phyloP scores from a whole-genome alignment of 164 flowering plant species.

The Macadamia tetraphylla region DNA sequence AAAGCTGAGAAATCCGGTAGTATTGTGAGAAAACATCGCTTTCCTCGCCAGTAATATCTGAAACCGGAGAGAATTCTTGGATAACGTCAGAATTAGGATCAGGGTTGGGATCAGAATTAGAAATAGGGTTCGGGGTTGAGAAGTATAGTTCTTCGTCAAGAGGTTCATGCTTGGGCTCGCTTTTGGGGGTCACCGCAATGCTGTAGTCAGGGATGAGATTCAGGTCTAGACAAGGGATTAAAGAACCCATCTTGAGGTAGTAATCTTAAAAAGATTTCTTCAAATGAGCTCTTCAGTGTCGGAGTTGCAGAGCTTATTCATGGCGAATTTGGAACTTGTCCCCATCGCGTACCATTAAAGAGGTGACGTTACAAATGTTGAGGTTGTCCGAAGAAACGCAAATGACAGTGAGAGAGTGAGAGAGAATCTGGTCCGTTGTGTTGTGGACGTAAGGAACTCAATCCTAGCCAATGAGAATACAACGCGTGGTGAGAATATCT shows the following conservation, averaged over 20 bases:
- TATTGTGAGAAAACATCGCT: conserved; percentile 48
- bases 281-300: no score
- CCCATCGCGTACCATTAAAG: no score
- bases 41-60: conserved; percentile 6
- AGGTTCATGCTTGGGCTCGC: conserved; percentile 42
- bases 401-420: no score
- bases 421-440: no score
- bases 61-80: conserved; percentile 10
- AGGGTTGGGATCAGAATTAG: not conserved
- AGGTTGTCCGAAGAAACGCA: no score
- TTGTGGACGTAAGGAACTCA: no score
- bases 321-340: not conserved
- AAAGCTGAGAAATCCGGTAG: conserved; percentile 50
- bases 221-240: conserved; percentile 35
- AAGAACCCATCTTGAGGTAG: conserved; percentile 7
- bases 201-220: conserved; percentile 20
- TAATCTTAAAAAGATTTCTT: not conserved
- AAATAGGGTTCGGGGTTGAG: conserved; percentile 6
- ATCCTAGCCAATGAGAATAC: no score
- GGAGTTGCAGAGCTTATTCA: not conserved
- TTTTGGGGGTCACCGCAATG: conserved; percentile 28
- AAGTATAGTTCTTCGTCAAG: conserved; percentile 8
- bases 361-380: no score
- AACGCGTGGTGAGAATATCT: no score
- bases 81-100: conserved; percentile 11